Evolutionary conservation across 2,329 filamentous ascomycete genomes (phyloP).

Genomic region (Macroventuria anomochaeta): DNA sequence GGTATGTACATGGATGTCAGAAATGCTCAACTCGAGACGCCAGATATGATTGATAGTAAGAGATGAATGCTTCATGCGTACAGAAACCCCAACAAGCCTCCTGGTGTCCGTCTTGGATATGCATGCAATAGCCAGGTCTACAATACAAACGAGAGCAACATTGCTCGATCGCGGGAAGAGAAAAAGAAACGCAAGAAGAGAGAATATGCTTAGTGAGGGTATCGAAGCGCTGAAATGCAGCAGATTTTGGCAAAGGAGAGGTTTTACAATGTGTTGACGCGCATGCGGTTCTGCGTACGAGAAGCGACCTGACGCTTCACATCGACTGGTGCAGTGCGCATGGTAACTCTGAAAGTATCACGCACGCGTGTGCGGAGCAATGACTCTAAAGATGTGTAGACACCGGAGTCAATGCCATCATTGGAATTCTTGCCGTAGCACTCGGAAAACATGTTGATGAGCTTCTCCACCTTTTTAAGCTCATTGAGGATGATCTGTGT

Average conservation of each 20-base stretch:
- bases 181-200: neutral
- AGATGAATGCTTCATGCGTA: neutral
- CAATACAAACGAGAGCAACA: slow-evolving; percentile 8
- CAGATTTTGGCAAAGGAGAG: slow-evolving; percentile 4
- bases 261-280: slow-evolving; percentile 39
- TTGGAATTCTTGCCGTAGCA: slow-evolving; percentile 41
- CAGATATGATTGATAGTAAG: neutral
- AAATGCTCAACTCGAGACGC: neutral
- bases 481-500: slow-evolving; percentile 44
- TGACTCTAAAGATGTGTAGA: slow-evolving; percentile 41
- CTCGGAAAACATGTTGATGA: slow-evolving; percentile 47
- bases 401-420: slow-evolving; percentile 37
- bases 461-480: slow-evolving; percentile 46
- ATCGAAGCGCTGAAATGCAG: slow-evolving; percentile 17
- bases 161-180: slow-evolving; percentile 1
- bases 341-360: slow-evolving; percentile 48
- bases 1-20: neutral
- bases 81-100: neutral
- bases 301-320: slow-evolving; percentile 44
- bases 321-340: slow-evolving; percentile 44
- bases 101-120: neutral
- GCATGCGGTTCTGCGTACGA: slow-evolving; percentile 35
- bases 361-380: slow-evolving; percentile 44
- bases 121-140: neutral
- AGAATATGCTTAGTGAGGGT: slow-evolving; percentile 10